Evolutionary conservation across 2,329 filamentous ascomycete species (phyloP).

Genomic region (Alternaria brassicicola): DNA sequence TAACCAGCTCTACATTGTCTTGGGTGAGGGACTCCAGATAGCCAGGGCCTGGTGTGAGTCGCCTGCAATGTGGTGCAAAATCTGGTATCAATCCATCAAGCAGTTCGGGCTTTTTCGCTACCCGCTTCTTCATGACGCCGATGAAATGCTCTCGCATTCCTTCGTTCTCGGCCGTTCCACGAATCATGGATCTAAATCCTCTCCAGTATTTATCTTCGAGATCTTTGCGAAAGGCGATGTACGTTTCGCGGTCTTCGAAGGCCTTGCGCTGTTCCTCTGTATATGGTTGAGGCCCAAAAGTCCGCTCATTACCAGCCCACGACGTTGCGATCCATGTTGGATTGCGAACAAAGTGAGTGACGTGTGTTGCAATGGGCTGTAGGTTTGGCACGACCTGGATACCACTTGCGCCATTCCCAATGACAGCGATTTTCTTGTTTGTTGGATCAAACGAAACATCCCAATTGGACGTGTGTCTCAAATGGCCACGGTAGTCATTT

Average conservation of each 20-base stretch:
- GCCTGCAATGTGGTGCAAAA: constrained; percentile 42
- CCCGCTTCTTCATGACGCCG: constrained; percentile 48
- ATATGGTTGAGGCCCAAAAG: constrained; percentile 52
- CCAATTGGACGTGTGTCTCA: constrained; percentile 43
- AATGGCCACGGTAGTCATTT: constrained; percentile 35
- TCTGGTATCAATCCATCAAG: constrained; percentile 52
- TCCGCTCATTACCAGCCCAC: constrained; percentile 56
- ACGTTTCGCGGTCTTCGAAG: constrained; percentile 66
- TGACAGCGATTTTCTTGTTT: constrained; percentile 64
- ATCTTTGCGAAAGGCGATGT: constrained; percentile 56
- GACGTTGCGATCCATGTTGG: constrained; percentile 64
- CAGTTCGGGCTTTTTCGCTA: constrained; percentile 49
- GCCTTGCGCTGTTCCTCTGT: constrained; percentile 60
- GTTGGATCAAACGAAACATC: constrained; percentile 56
- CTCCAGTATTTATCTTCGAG: constrained; percentile 66
- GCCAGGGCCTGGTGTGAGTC: constrained; percentile 45
- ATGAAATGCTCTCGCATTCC: constrained; percentile 40
- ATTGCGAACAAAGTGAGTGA: constrained; percentile 62
- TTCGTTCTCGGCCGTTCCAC: constrained; percentile 45
- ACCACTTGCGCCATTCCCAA: constrained; percentile 69
- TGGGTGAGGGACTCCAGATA: constrained; percentile 52
- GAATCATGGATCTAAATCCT: constrained; percentile 49
- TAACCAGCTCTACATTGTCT: constrained; percentile 50
- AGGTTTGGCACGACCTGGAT: constrained; percentile 68
- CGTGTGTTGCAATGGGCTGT: constrained; percentile 58